phyloP scores from a whole-genome alignment of 1,284 basidiomycete genomes.

The Malassezia equina region DNA sequence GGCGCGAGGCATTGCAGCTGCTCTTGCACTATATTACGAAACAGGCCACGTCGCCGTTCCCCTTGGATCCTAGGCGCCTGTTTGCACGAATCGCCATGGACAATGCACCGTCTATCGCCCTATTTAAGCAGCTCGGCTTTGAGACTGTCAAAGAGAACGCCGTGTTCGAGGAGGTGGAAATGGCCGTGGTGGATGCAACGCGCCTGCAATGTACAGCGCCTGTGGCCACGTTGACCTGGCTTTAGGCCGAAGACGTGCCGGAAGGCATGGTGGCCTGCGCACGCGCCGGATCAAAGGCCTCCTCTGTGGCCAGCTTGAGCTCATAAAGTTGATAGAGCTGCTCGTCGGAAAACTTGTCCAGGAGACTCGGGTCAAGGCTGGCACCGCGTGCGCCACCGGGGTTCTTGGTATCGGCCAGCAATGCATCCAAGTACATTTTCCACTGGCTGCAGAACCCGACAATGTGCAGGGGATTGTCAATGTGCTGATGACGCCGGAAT shows the following conservation, averaged over 20 bases:
- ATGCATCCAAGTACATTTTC: conserved; percentile 45
- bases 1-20: conserved; percentile 42
- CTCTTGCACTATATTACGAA: conserved; percentile 41
- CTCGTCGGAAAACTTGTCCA: conserved; percentile 45
- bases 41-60: conserved; percentile 7
- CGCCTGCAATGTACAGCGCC: not conserved
- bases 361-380: conserved; percentile 26
- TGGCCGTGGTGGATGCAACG: not conserved
- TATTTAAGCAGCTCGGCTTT: conserved; percentile 35
- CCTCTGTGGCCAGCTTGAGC: conserved; percentile 35
- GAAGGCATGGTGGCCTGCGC: conserved; percentile 22
- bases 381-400: conserved; percentile 22
- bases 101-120: conserved; percentile 23
- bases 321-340: conserved; percentile 48
- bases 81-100: conserved; percentile 28
- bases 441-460: conserved; percentile 46
- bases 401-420: conserved; percentile 26
- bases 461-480: conserved; percentile 45
- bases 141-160: not conserved
- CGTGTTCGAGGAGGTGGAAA: conserved; percentile 15
- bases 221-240: not conserved
- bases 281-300: conserved; percentile 32
- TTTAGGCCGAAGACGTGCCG: not conserved
- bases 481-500: conserved; percentile 34
- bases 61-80: conserved; percentile 19